Conservation (phyloP, 257 asterid species). For the Euphrasia confusa region DNA sequence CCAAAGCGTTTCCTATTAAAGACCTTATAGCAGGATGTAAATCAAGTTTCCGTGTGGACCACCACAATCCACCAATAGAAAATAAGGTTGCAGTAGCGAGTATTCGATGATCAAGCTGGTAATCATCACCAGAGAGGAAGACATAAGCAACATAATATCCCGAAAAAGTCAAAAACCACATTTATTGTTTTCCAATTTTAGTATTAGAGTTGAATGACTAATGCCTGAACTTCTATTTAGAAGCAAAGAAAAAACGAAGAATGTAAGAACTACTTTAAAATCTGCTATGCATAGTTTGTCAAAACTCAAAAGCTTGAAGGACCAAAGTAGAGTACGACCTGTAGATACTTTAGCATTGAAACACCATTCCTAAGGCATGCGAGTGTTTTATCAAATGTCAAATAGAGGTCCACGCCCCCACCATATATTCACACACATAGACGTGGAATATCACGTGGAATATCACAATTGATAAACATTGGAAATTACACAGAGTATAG, state of each 20-base stretch:
- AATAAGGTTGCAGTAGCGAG: constrained; percentile 84
- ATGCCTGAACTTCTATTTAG: neutral
- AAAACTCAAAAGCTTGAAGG: neutral
- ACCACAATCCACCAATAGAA: constrained; percentile 73
- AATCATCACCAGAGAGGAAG: neutral
- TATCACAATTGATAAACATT: neutral
- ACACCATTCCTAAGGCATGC: neutral
- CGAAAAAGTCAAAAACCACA: neutral
- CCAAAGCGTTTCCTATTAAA: constrained; percentile 64
- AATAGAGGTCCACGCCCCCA: neutral
- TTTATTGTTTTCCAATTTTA: neutral
- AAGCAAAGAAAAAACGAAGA: neutral
- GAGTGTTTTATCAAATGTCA: neutral
- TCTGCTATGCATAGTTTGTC: neutral
- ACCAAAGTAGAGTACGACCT: neutral
- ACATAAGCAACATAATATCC: constrained; percentile 23
- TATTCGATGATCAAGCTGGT: constrained; percentile 84
- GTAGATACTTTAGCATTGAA: neutral
- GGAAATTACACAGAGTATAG: neutral
- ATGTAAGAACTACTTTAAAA: neutral
- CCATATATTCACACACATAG: neutral
- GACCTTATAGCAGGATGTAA: constrained; percentile 75
- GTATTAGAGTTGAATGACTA: neutral
- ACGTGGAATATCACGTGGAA: too few relatives aligned
- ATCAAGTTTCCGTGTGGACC: constrained; percentile 63